Percentiles rank a stretch among this genome's conserved stretches.
phyloP scores from a whole-genome alignment of 306 rosid genomes.

The Cucurbita moschata region DNA sequence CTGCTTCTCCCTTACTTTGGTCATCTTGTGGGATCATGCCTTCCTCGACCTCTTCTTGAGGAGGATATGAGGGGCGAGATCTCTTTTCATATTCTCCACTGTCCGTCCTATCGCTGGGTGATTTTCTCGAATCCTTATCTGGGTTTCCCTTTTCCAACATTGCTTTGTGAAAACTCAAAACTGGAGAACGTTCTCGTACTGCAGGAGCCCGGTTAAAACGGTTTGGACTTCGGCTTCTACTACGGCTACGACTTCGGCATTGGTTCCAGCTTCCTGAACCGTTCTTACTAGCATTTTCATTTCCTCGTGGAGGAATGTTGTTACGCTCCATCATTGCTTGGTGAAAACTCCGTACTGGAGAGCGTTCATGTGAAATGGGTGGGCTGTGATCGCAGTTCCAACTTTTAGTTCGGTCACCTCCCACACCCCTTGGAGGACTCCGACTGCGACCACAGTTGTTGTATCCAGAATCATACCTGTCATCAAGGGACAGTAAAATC shows the following conservation, averaged over 20 bases:
- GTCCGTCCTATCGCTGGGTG: background rate
- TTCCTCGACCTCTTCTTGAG: constrained; percentile 62
- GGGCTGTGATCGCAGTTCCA: constrained; percentile 47
- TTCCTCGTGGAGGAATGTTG: background rate
- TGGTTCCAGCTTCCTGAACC: constrained; percentile 15
- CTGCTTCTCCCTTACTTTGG: background rate
- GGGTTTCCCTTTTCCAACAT: constrained; percentile 41
- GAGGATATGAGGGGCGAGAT: constrained; percentile 19
- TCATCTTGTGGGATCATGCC: constrained; percentile 48
- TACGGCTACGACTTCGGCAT: constrained; percentile 59
- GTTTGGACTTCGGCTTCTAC: constrained; percentile 57
- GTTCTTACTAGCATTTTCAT: background rate
- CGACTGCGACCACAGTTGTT: constrained; percentile 17
- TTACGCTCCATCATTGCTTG: constrained; percentile 30
- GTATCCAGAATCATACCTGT: constrained; percentile 47
- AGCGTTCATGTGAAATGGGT: constrained; percentile 27
- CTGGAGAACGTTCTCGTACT: constrained; percentile 17
- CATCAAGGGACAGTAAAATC: background rate
- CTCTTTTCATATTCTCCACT: constrained; percentile 16
- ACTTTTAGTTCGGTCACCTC: constrained; percentile 29
- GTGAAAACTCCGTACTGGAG: constrained; percentile 50
- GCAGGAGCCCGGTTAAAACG: constrained; percentile 20
- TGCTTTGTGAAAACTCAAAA: constrained; percentile 48
- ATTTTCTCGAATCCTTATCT: constrained; percentile 21
- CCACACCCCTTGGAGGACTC: constrained; percentile 50